Evolutionary conservation across 495 filamentous ascomycete genomes (phyloP).

Genomic region (Hypoxylon crocopeplum): DNA sequence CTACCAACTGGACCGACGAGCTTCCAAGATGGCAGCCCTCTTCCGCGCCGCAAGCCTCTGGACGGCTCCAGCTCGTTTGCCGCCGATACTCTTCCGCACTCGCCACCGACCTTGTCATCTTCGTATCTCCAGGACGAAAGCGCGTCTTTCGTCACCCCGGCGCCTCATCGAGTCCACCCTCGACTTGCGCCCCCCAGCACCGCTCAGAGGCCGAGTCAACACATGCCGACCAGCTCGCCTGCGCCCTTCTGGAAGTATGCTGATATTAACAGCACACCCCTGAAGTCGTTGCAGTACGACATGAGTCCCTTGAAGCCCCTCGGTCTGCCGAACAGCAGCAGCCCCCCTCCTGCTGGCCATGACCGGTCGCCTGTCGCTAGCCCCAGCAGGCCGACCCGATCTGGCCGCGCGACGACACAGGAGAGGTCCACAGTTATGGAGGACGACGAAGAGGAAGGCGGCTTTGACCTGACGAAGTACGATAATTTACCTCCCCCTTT

Average conservation of each 20-base stretch:
- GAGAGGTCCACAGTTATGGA: conserved; percentile 33
- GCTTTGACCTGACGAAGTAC: conserved; percentile 69
- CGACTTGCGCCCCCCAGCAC: conserved; percentile 88
- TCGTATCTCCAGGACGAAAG: conserved; percentile 61
- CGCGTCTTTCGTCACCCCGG: conserved; percentile 77
- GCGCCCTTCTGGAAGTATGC: conserved; percentile 97
- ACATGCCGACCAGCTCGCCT: conserved; percentile 92
- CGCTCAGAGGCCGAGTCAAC: conserved; percentile 86
- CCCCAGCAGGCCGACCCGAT: conserved; percentile 34
- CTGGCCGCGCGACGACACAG: conserved; percentile 25
- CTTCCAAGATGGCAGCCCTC: conserved; percentile 63
- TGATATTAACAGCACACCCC: conserved; percentile 78
- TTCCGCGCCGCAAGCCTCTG: conserved; percentile 56
- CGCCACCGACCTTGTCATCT: conserved; percentile 75
- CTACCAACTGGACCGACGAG: conserved; percentile 43
- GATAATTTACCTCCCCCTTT: neutral
- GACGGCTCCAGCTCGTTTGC: conserved; percentile 59
- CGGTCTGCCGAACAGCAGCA: conserved; percentile 64
- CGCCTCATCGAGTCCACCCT: conserved; percentile 82
- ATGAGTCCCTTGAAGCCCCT: conserved; percentile 57
- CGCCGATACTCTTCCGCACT: conserved; percentile 65
- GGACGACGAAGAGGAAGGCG: conserved; percentile 55
- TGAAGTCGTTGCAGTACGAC: conserved; percentile 66
- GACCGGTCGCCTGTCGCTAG: conserved; percentile 47
- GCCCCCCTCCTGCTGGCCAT: conserved; percentile 62